Conservation (phyloP, 257 asterid species). For the Salvia rosmarinus region DNA sequence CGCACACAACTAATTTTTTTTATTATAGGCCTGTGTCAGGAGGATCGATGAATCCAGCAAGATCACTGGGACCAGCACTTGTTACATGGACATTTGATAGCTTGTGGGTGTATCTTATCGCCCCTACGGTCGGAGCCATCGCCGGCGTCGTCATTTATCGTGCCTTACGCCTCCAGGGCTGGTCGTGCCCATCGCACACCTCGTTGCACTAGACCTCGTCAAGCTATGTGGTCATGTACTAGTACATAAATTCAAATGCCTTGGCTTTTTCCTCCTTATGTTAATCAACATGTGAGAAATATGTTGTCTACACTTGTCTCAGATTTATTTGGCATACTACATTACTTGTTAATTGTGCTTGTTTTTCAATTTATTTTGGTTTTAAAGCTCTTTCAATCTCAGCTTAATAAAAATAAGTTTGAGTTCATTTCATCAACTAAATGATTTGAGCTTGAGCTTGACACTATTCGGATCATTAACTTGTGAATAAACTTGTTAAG, state of each 20-base stretch:
- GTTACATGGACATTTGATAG: conserved; percentile 64
- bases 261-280: neutral
- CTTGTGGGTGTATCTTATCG: conserved; percentile 76
- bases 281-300: neutral
- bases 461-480: too few species aligned
- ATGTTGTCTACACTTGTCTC: neutral
- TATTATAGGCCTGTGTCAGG: conserved; percentile 78
- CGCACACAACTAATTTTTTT: too few species aligned
- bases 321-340: neutral
- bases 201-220: conserved; percentile 35
- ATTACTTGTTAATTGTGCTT: neutral
- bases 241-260: neutral
- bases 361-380: neutral
- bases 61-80: conserved; percentile 91
- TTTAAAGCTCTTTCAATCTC: neutral
- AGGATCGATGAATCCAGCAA: conserved; percentile 95
- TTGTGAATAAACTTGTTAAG: too few species aligned
- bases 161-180: conserved; percentile 71
- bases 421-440: neutral
- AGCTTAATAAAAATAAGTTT: neutral
- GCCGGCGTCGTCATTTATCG: conserved; percentile 66
- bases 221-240: neutral
- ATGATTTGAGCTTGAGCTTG: neutral
- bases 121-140: conserved; percentile 76
- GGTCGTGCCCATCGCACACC: conserved; percentile 57